phyloP scores from a whole-genome alignment of 306 rosid species.

The Gastrolobium bilobum region DNA sequence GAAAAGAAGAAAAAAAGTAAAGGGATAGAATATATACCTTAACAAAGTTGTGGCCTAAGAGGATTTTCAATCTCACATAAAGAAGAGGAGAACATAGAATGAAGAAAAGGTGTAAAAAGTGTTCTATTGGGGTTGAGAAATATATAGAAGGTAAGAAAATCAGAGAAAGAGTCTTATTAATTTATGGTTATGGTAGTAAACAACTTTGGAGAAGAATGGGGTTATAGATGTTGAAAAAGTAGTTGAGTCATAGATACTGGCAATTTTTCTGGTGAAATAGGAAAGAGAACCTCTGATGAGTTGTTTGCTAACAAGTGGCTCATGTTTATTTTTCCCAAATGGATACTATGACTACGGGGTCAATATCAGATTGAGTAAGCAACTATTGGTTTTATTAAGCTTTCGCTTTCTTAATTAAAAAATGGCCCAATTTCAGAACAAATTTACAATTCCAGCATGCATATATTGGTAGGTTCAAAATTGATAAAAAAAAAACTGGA shows the following conservation, averaged over 20 bases:
- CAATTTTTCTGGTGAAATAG: neutral
- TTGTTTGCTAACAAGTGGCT: slow-evolving; percentile 34
- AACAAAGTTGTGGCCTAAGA: neutral
- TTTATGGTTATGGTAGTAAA: neutral
- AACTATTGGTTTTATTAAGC: neutral
- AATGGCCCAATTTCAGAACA: neutral
- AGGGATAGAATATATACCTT: slow-evolving; percentile 28
- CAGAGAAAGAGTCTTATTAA: neutral
- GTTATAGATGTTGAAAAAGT: slow-evolving; percentile 32
- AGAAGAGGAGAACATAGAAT: neutral
- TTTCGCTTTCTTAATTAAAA: neutral
- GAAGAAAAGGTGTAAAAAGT: neutral
- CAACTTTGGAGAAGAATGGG: slow-evolving; percentile 22
- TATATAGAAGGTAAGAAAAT: neutral
- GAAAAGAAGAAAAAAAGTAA: neutral
- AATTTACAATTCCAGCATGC: neutral
- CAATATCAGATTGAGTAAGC: neutral
- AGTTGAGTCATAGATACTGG: neutral
- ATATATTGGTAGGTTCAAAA: neutral
- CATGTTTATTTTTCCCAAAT: slow-evolving; percentile 6
- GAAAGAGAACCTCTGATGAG: neutral
- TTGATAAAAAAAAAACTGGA: neutral
- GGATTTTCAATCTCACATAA: neutral
- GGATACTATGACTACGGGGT: neutral
- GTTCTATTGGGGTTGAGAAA: slow-evolving; percentile 3